Base-by-base conservation (phyloP, 108 stramenopile species). In the Cylindrotheca fusiformis region DNA sequence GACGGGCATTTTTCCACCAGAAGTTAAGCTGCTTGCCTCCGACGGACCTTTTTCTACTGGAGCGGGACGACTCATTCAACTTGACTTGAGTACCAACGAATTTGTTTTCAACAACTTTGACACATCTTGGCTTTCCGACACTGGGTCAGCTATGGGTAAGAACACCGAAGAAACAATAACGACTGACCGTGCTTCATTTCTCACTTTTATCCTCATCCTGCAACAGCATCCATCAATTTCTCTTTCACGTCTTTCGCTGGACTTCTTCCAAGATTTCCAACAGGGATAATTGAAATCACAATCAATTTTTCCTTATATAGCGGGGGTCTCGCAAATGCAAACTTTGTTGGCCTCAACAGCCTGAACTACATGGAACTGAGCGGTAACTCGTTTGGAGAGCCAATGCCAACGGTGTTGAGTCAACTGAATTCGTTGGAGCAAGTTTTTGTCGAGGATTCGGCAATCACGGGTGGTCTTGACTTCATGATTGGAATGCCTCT, bases 1-100 rank as follows among this genome's bases (percentile, higher is more conserved):
- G 48, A 77, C 76, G 21, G 76, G 76, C 14, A 52, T 57, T 24
- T 70, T 65, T 32, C 76, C 76, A 8, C 45, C 48, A 0, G 76
- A 77, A 55, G 49, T 63, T 0, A 48, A 22, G 5, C 36, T 77
- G n/a, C 29, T 77, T 4, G 55, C 64, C 25, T 52, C 71, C 4
- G 71, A 72, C 44, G 71, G 71, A 28, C 23, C 47, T 20, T 58
- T 46, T 36, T 41, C 69, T 14, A 77, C 76, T 31, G 76, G 65
- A 20, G 71, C 71, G 14, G 76, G 76, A 22, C 56, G 61, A 27
- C 26, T 77, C 1, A 22, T 36, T 0, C 3, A 32, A 3, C 19
- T 77, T 17, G 69, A 69, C 24, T 53, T 77, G 2, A 66, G 44
- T 55, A 61, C 50, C 32, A 70, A 70, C 52, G 55, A 59, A 21